These are phyloP conservation scores for Plasmodium gaboni DNA, from an alignment of 169 alveolate genomes.

Conservation along the genomic window DNA sequence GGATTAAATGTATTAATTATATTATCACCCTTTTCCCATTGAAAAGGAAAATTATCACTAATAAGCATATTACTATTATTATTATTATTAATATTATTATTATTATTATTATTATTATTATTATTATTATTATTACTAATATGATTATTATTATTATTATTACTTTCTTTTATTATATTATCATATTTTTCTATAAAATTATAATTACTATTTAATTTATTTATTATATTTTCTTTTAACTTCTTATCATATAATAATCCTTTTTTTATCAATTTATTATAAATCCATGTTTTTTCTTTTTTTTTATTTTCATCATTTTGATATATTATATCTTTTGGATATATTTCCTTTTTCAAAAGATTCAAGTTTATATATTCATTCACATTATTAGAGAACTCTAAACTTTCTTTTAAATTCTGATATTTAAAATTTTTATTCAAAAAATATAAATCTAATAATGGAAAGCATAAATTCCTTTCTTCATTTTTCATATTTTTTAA, in stretches of 20 bases:
- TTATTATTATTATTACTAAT: background rate
- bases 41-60: slow-evolving; percentile 11
- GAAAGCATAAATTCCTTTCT: slow-evolving; percentile 53
- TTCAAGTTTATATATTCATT: slow-evolving; percentile 66
- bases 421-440: slow-evolving; percentile 57
- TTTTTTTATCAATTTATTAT: slow-evolving; percentile 12
- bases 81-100: background rate
- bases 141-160: background rate
- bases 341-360: slow-evolving; percentile 44
- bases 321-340: slow-evolving; percentile 39
- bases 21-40: slow-evolving; percentile 30
- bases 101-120: background rate
- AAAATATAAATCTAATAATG: slow-evolving; percentile 62
- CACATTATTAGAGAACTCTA: slow-evolving; percentile 23
- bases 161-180: background rate
- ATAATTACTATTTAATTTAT: background rate
- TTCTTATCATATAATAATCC: background rate
- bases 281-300: background rate
- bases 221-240: background rate
- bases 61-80: background rate
- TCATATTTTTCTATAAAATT: background rate
- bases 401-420: slow-evolving; percentile 63
- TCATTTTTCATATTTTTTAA: slow-evolving; percentile 60
- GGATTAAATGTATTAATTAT: slow-evolving; percentile 66
- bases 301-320: slow-evolving; percentile 28